Conservation (phyloP, 2,329 filamentous ascomycete species). For the Mycosphaerella sp. region DNA sequence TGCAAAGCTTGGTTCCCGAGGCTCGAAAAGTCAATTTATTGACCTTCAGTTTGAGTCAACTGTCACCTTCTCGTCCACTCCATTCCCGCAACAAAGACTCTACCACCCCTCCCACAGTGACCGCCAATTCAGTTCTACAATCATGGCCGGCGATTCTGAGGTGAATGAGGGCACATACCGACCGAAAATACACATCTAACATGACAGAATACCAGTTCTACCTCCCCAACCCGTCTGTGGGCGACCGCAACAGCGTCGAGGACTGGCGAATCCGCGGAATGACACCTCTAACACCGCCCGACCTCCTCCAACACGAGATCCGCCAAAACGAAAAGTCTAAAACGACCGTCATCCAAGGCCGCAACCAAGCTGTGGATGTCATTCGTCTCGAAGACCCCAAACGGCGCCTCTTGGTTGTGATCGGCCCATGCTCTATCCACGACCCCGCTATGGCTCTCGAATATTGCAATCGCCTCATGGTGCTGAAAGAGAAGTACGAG, state of each 20-base stretch:
- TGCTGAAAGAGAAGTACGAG: slow-evolving; percentile 79
- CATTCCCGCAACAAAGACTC: background rate
- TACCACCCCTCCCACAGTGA: background rate
- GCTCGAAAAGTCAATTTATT: background rate
- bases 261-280: slow-evolving; percentile 58
- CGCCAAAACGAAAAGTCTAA: slow-evolving; percentile 48
- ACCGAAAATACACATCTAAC: background rate
- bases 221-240: slow-evolving; percentile 46
- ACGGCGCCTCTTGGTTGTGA: slow-evolving; percentile 65
- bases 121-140: background rate
- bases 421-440: slow-evolving; percentile 96
- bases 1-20: background rate
- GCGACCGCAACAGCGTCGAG: slow-evolving; percentile 45
- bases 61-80: background rate
- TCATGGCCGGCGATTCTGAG: background rate
- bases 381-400: slow-evolving; percentile 54
- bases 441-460: slow-evolving; percentile 84
- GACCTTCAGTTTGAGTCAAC: background rate
- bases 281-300: slow-evolving; percentile 71
- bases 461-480: slow-evolving; percentile 80
- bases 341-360: slow-evolving; percentile 53
- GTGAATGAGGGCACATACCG: background rate
- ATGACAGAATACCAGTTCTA: slow-evolving; percentile 38
- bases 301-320: slow-evolving; percentile 93
- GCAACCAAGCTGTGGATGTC: slow-evolving; percentile 55